phyloP scores from a whole-genome alignment of 306 rosid genomes.

The Cucurbita ficifolia region DNA sequence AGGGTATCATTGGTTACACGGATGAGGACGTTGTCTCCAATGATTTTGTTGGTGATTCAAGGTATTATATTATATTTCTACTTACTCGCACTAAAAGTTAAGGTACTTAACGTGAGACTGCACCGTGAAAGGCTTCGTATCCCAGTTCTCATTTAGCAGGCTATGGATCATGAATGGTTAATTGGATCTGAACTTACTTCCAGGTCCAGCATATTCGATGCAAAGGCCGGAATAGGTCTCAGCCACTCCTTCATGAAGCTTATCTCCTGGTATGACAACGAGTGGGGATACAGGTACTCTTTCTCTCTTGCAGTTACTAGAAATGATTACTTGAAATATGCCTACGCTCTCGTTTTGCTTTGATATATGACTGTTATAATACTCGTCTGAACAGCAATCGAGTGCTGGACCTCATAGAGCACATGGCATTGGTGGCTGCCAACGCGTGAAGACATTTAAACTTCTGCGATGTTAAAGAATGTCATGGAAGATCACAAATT shows the following conservation, averaged over 20 bases:
- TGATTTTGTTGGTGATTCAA: constrained; percentile 86
- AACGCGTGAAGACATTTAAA: constrained; percentile 12
- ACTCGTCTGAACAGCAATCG: constrained; percentile 46
- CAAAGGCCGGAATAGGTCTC: constrained; percentile 92
- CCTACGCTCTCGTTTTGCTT: neutral
- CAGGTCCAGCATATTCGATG: constrained; percentile 91
- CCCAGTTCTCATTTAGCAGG: neutral
- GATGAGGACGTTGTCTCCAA: constrained; percentile 93
- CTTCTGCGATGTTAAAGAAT: neutral
- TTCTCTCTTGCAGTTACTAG: neutral
- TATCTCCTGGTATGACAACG: constrained; percentile 92
- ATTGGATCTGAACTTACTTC: neutral
- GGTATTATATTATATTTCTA: constrained; percentile 22
- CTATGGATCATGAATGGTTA: neutral
- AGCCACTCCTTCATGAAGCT: constrained; percentile 60
- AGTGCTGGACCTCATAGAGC: constrained; percentile 88
- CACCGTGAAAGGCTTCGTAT: neutral
- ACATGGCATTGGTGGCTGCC: constrained; percentile 86
- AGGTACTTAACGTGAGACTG: neutral
- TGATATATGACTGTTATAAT: neutral
- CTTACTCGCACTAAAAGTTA: neutral
- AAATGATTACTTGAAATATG: neutral
- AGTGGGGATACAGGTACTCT: constrained; percentile 92
- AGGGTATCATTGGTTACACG: constrained; percentile 89
- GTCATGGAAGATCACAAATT: neutral